Evolutionary conservation across 1,284 basidiomycete genomes (phyloP), one percentile per base, ranked within the genome.

Genomic region (Phaffia rhodozyma): DNA sequence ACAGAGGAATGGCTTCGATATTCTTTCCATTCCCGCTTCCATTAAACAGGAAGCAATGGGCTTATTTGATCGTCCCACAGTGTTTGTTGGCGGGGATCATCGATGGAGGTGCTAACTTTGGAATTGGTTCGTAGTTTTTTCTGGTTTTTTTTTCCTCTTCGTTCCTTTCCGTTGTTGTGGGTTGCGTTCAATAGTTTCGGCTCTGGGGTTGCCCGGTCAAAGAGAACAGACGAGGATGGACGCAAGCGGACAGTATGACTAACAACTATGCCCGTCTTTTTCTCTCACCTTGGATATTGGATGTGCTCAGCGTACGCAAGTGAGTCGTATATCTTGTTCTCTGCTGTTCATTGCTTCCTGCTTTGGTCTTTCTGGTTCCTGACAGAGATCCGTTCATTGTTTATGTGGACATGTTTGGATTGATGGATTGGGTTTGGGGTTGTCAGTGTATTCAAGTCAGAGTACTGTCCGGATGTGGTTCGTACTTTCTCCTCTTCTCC

Each of bases 61-160:
- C 55, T 27, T 61, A 61, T 49, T 54, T 61, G 5, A 29, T 61
- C 11, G 18, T 34, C 54, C 13, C 47, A 43, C 25, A 32, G 9
- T 13, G 6, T 49, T 9, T 38, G 55, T 57, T 20, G 49, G 63
- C 58, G 25, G 32, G n/a, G 65, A 61, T 74, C 55, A 74, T 76
- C 32, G 74, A 75, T 65, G 71, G 69, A 21, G 75, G 73, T 9
- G 72, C 71, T 16, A 77, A 77, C 67, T 76, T 76, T 68, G 75
- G 67, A 21, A 73, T 77, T 16, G 75, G 61, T 63, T 32, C 18
- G 61, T 52, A 16, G 32, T 47, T 51, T 1, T 29, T 16, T n/a
- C n/a, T n/a, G n/a, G n/a, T n/a, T 21, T 32, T 34, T 5, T 7
- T 16, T 43, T 48, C n/a, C 9, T 13, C 34, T 29, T 4, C 20